Evolutionary conservation across 371 early-diverging fungal species (phyloP).

Genomic region (Mucor sp.): DNA sequence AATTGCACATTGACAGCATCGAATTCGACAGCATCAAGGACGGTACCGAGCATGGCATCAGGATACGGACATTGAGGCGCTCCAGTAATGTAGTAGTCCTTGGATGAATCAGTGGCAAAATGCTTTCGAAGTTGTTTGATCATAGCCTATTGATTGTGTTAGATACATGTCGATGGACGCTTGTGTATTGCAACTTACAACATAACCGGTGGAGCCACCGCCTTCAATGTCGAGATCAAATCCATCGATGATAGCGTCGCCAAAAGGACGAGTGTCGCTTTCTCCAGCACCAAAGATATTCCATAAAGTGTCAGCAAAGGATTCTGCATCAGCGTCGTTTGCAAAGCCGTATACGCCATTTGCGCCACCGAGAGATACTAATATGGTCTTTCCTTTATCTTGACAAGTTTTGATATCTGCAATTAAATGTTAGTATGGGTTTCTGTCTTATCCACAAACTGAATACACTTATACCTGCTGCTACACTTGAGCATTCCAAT

Average conservation of each 20-base stretch:
- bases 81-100: constrained; percentile 53
- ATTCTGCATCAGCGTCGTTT: constrained; percentile 44
- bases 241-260: constrained; percentile 63
- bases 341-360: constrained; percentile 61
- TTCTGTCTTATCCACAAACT: too few species aligned
- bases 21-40: constrained; percentile 47
- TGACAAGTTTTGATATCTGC: constrained; percentile 71
- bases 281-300: constrained; percentile 58
- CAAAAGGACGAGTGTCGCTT: constrained; percentile 62
- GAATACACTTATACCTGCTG: constrained; percentile 25
- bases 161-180: neutral
- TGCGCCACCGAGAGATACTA: constrained; percentile 75
- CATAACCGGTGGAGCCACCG: constrained; percentile 54
- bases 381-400: constrained; percentile 57
- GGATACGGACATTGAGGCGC: constrained; percentile 81
- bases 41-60: constrained; percentile 51
- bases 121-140: constrained; percentile 48
- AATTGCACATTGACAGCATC: constrained; percentile 74
- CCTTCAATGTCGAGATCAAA: constrained; percentile 77
- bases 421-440: neutral
- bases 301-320: constrained; percentile 68
- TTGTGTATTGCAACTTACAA: constrained; percentile 17
- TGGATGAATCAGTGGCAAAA: constrained; percentile 24
- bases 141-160: constrained; percentile 12
- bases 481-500: constrained; percentile 60